These are phyloP conservation scores for Miamiensis avidus DNA, from an alignment of 169 alveolate genomes.

Conservation along the genomic window DNA sequence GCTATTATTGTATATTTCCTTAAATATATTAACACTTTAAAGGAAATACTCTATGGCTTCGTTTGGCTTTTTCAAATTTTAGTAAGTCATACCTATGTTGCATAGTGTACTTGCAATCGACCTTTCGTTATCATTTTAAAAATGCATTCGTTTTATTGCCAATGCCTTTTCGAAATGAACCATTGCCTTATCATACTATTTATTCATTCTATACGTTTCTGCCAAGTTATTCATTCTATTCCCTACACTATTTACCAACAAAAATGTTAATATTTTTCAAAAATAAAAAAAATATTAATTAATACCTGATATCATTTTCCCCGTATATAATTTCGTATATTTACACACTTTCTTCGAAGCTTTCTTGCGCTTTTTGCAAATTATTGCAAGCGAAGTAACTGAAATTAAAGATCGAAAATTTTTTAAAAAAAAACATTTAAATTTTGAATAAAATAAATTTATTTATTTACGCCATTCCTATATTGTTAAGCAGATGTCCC, in stretches of 20 bases:
- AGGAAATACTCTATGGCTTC: background rate
- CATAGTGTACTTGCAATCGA: background rate
- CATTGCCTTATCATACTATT: background rate
- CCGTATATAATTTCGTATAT: background rate
- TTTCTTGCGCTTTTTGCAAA: background rate
- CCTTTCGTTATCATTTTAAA: too few relatives aligned
- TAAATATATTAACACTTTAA: too few relatives aligned
- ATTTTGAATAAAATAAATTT: too few relatives aligned
- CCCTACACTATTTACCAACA: background rate
- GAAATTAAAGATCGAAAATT: too few relatives aligned
- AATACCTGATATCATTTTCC: background rate
- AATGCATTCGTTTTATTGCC: background rate
- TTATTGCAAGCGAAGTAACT: background rate
- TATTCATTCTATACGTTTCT: background rate
- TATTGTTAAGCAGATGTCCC: background rate
- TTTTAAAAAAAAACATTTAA: too few relatives aligned
- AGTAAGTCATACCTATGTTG: background rate
- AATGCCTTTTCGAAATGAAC: background rate
- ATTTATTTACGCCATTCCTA: background rate
- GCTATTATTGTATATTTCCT: background rate
- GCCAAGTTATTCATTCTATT: background rate
- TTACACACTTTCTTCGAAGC: background rate
- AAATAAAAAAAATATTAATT: too few relatives aligned
- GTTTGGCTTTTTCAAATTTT: too few relatives aligned
- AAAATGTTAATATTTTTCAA: too few relatives aligned